Evolutionary conservation across 768 basidiomycete genomes (phyloP), one percentile per base, ranked within the genome.

Genomic region (Chiua virens): DNA sequence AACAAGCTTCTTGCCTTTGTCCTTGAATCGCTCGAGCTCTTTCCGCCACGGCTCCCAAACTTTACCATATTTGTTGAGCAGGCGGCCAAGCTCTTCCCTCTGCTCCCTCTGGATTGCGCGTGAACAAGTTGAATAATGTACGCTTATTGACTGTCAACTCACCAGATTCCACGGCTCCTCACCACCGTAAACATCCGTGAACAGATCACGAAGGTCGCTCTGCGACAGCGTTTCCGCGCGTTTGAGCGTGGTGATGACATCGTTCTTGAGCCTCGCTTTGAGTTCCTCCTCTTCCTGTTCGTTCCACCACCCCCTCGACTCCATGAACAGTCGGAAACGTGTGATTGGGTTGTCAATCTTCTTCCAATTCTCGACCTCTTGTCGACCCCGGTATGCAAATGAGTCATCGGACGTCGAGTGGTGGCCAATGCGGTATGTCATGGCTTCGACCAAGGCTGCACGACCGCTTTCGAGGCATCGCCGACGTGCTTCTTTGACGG

Each of bases 371-470:
- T 96, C 91, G 27, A 97, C 95, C 62, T 96, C 95, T 49, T 90
- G 81, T 18, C 89, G 81, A 1, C 89, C 79, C 36, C 94, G 84
- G 67, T 98, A 98, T 20, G 93, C 94, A 61, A 90, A 95, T 5
- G 92, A 95, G 68, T 98, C 94, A 61, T 98, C 95, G 10, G 94
- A 96, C 0, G 91, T 95, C 17, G 90, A 92, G 65, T 95, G 92
- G 64, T 98, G 93, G n/a, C 93, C 89, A 13, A 97, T 86, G 23
- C 93, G 82, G 64, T 96, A 96, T 8, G 87, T 87, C 92, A 95
- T 95, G 7, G 91, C 88, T 69, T 94, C 92, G 42, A 93, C 77
- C 11, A 94, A 73, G 1, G 94, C 90, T 18, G 89, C 91, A 32
- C 91, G 82, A 10, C 87, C 83, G 52, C 87, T 82, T 60, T 89